Evolutionary conservation across 768 basidiomycete species (phyloP), one percentile per base, ranked within the genome.

Genomic region (Tephrocybe sp.): DNA sequence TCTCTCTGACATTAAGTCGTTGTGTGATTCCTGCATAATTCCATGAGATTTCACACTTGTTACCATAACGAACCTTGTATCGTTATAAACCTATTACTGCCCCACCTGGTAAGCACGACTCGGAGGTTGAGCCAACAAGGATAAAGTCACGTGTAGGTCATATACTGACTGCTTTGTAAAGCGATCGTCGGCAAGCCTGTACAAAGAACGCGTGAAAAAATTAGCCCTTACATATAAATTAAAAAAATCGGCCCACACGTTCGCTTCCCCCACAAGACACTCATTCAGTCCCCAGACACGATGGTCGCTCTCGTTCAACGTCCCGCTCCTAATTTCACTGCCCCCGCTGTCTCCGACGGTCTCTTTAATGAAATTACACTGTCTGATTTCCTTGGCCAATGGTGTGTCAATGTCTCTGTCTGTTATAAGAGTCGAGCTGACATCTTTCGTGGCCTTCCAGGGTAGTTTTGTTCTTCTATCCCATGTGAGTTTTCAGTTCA

Each of bases 401-500:
- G 92, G 92, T 92, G 57, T 16, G 76, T 62, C 49, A 38, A 53
- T 2, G 39, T 40, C 6, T 39, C 16, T 56, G 19, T 39, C 31
- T 14, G 33, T 49, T 23, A 11, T n/a, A 41, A 32, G 32, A 19
- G 40, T 50, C 17, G 34, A 39, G 42, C 55, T 58, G 14, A 59
- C 41, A 31, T 48, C 33, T 39, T 47, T 5, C 33, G 17, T 23
- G 33, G 20, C 49, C 50, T 35, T 42, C 39, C 57, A 94, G 93
- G 92, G 85, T 95, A n/a, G 78, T 94, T 32, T 82, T 97, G 14
- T 79, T 96, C 68, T 95, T 96, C 75, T 97, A 97, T 72, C 94
- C 94, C 5, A 82, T 96, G 89, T 92, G 72, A 56, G 86, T 69
- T 11, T 47, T 14, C 20, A 38, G 30, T 19, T 40, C 46, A 12